Percentiles rank a stretch among this genome's conserved stretches.
Conservation (phyloP, 495 filamentous ascomycete species). For the Elaphomyces granulatus region DNA sequence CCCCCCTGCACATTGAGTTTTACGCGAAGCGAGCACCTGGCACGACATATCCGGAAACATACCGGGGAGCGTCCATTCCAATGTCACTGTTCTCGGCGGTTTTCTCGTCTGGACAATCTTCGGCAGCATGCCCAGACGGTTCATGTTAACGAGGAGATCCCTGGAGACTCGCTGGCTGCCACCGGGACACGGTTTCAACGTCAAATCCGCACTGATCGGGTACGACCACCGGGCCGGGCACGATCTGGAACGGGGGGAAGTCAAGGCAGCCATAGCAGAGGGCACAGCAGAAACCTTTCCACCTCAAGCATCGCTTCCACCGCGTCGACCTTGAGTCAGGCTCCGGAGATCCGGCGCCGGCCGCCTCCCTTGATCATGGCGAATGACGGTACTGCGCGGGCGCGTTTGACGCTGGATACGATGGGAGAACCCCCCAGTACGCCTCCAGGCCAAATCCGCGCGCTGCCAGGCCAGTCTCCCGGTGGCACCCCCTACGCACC, state of each 20-base stretch:
- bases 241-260: slow-evolving; percentile 60
- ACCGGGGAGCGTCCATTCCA: slow-evolving; percentile 96
- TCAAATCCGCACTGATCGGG: slow-evolving; percentile 75
- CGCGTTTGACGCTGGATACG: slow-evolving; percentile 48
- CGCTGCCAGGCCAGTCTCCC: slow-evolving; percentile 38
- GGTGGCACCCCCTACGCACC: slow-evolving; percentile 47
- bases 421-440: slow-evolving; percentile 34
- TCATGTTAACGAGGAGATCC: slow-evolving; percentile 95
- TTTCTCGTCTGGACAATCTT: slow-evolving; percentile 93
- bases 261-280: slow-evolving; percentile 50
- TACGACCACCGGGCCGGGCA: slow-evolving; percentile 58
- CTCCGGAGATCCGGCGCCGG: slow-evolving; percentile 48
- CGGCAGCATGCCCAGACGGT: slow-evolving; percentile 96
- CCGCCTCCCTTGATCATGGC: slow-evolving; percentile 81
- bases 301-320: slow-evolving; percentile 73
- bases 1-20: slow-evolving; percentile 92
- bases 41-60: slow-evolving; percentile 93
- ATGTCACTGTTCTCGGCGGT: slow-evolving; percentile 87
- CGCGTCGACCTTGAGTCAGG: slow-evolving; percentile 50
- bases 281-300: slow-evolving; percentile 73
- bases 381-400: slow-evolving; percentile 42
- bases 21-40: slow-evolving; percentile 90
- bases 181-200: slow-evolving; percentile 88
- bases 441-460: slow-evolving; percentile 32
- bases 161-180: slow-evolving; percentile 80